Evolutionary conservation across 1,139 yeast species (phyloP).

Genomic region (Citeromyces siamensis): DNA sequence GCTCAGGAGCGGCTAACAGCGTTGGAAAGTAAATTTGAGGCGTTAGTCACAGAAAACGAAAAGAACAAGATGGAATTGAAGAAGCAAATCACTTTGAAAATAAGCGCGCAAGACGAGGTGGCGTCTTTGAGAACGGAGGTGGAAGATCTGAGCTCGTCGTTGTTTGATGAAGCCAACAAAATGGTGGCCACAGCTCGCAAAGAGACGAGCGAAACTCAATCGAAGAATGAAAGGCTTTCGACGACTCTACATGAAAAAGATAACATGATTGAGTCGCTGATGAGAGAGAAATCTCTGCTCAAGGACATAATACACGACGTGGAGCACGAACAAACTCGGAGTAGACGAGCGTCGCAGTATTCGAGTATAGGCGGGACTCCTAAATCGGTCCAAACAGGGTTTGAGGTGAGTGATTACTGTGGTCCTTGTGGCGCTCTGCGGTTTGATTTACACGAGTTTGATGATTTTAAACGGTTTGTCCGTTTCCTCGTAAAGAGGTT

Average conservation of each 20-base stretch:
- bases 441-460: constrained; percentile 37
- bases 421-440: constrained; percentile 31
- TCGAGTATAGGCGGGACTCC: constrained; percentile 1
- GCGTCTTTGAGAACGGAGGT: constrained; percentile 53
- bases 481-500: constrained; percentile 7
- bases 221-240: constrained; percentile 37
- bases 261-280: constrained; percentile 48
- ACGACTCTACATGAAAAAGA: constrained; percentile 69
- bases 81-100: constrained; percentile 19
- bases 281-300: constrained; percentile 57
- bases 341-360: constrained; percentile 1
- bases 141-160: constrained; percentile 63
- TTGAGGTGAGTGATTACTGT: constrained; percentile 10
- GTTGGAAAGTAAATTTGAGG: constrained; percentile 2
- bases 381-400: neutral
- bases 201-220: constrained; percentile 21
- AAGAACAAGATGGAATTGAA: neutral
- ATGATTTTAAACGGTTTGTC: constrained; percentile 16
- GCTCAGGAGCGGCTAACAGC: neutral
- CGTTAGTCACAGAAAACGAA: constrained; percentile 1
- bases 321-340: constrained; percentile 20
- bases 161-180: constrained; percentile 69
- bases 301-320: constrained; percentile 42
- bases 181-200: constrained; percentile 65
- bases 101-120: constrained; percentile 46